Base-by-base conservation (phyloP, 345 rosid species). In the Pugionium dolabratum region DNA sequence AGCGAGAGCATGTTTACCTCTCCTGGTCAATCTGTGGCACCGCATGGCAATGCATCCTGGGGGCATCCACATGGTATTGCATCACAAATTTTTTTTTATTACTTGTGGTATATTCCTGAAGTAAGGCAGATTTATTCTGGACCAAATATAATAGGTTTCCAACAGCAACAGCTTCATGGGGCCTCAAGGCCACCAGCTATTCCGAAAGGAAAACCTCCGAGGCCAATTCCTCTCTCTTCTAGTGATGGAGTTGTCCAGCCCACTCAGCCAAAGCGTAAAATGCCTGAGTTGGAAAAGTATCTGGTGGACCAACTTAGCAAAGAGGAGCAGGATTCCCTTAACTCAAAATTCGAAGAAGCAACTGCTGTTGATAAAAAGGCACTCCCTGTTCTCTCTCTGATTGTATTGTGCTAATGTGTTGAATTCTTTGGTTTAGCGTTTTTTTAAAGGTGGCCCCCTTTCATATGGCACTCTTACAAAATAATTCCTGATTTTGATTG, bases 321-420 rank as follows among this genome's bases (percentile, higher is more conserved):
- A 67, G 99, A 86, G 63, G 99, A 94, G 78, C 97, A 90, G 79
- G 89, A 84, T 35, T 78, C 88, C 2, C 82, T 94, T 57, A 81
- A 84, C 70, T 61, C 80, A 40, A 94, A 85, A 78, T 85, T 90
- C 62, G 83, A 84, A 82, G 99, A 94, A 65, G 99, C 99, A 52
- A 78, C 82, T 46, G 82, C 82, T 47, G 96, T 95, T 46, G 89
- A 88, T 80, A 94, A 86, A 79, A 90, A 90, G 93, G 99, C 61
- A 82, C 63, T 75, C 64, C 52, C 66, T 64, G 41, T 64, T 66
- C 62, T 76, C 2, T 2, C 69, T 69, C 9, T 76, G 50, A 44
- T 66, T 45, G 54, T 73, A 53, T 50, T 70, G 18, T 63, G 63
- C 35, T 31, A 59, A 53, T 50, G 64, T 74, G 70, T 54, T 44